These are phyloP conservation scores for Mycena chlorophos DNA, from an alignment of 768 basidiomycete species.

Conservation along the genomic window DNA sequence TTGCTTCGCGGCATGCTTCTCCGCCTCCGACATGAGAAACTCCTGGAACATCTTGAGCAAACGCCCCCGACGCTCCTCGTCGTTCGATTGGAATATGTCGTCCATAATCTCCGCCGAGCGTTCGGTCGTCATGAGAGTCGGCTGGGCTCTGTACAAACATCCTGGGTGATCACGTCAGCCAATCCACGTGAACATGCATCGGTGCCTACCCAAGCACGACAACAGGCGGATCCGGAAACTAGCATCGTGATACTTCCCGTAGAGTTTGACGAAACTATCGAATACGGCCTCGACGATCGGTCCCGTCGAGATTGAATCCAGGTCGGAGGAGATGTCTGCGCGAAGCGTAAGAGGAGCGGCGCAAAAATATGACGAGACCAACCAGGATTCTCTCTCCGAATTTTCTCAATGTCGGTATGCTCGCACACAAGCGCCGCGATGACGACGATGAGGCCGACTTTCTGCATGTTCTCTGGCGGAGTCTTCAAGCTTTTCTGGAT, in stretches of 20 bases:
- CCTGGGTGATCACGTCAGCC: slow-evolving; percentile 44
- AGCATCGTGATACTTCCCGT: slow-evolving; percentile 61
- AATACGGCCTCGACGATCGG: slow-evolving; percentile 87
- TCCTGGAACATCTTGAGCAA: slow-evolving; percentile 89
- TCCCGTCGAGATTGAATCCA: slow-evolving; percentile 51
- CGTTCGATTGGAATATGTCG: slow-evolving; percentile 72
- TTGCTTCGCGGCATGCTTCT: slow-evolving; percentile 71
- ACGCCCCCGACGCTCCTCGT: slow-evolving; percentile 71
- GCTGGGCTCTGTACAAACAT: slow-evolving; percentile 89
- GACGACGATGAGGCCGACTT: slow-evolving; percentile 71
- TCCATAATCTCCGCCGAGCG: slow-evolving; percentile 86
- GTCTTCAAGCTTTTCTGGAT: slow-evolving; percentile 2
- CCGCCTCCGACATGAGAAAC: slow-evolving; percentile 81
- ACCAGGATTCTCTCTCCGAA: slow-evolving; percentile 66
- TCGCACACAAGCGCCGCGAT: slow-evolving; percentile 86
- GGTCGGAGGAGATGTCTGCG: slow-evolving; percentile 55
- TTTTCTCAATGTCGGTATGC: slow-evolving; percentile 82
- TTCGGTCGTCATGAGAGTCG: slow-evolving; percentile 84
- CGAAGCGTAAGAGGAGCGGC: not conserved
- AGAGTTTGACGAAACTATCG: slow-evolving; percentile 64
- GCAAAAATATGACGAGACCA: slow-evolving; percentile 27
- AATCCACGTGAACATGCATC: not conserved
- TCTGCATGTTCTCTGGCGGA: slow-evolving; percentile 53
- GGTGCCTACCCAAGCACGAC: slow-evolving; percentile 75
- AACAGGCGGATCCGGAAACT: slow-evolving; percentile 70